Evolutionary conservation across 768 basidiomycete genomes (phyloP), one percentile per base, ranked within the genome.

Genomic region (Collybia nuda): DNA sequence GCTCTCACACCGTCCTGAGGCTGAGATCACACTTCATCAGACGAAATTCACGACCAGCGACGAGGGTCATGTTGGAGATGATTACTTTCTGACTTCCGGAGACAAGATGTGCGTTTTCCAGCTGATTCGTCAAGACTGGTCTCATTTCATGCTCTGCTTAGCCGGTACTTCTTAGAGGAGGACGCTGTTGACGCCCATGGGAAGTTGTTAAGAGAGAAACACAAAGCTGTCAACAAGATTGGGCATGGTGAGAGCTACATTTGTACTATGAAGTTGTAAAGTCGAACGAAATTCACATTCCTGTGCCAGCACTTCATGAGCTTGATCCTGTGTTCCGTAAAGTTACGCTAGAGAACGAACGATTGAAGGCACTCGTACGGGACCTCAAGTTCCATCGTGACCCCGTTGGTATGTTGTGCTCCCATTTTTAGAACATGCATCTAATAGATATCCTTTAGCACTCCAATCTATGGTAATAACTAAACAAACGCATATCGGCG

Each of bases 381-480:
- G 90, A 93, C 56, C 74, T 99, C 22, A 80, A 80, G 45, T 91
- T 89, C 62, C 93, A 98, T 64, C 76, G 75, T 49, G 87, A 95
- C 67, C 96, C 96, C 6, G 85, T 85, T 40, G 88, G 90, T 88
- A 57, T 58, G 80, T 63, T 42, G 11, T 12, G n/a, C n/a, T n/a
- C n/a, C n/a, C 36, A 15, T 5, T 36, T 15, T 6, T 12, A 18
- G 37, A 12, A 26, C 17, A 21, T 37, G 2, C 36, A 7, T 4
- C 40, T 48, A 21, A 46, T 50, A 12, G 6, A n/a, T 35, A 29
- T 26, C 21, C 19, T 48, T 24, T 56, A 88, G 94, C 90, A 2
- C 72, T 95, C 26, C 93, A 96, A 62, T 92, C 90, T 2, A 97
- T 97, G 94, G 76, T 96, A 26, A 99, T 98, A 53, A 93, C 87